Base-by-base conservation (phyloP, 768 basidiomycete genomes). In the Floccularia luteovirens region DNA sequence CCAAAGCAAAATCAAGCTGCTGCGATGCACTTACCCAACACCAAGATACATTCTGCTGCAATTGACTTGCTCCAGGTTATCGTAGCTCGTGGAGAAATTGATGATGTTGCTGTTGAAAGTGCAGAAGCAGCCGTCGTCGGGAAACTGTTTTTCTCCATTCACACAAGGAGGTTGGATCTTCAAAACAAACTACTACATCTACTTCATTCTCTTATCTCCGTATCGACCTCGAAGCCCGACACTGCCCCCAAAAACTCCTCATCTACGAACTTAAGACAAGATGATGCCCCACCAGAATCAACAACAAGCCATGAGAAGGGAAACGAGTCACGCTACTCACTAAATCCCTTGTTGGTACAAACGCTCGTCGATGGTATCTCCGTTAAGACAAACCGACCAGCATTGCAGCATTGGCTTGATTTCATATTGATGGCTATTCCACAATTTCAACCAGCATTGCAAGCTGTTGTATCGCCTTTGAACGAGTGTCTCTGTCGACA, bases 361-460 rank as follows among this genome's bases (percentile, higher is more conserved):
- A 80, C 84, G 0, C 65, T 97, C 16, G 66, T 84, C 13, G 89
- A 94, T 53, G 94, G 89, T 2, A 77, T 98, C 34, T 66, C 80
- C 8, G 57, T 67, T 3, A 63, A 70, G 7, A 60, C 72, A 22
- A 96, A 94, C 60, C 77, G 82, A 21, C 72, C 90, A 1, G 74
- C 94, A 19, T 58, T 94, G 22, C 93, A 96, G 52, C 90, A 96
- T 50, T 98, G 94, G 94, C 70, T 98, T 20, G 94, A 98, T 56
- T 98, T 99, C 56, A 72, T 97, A 43, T 72, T 94, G 39, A 88
- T 89, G 80, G 88, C 90, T 1, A 64, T 93, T 13, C 82, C 90
- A 3, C 88, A 90, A 49, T 88, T 91, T 53, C 83, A 85, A 43
- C 79, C 80, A 14, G 66, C 75, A 2, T 63, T 89, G 1, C 77